phyloP scores from a whole-genome alignment of 2,329 filamentous ascomycete species.

The Cercospora sesami region DNA sequence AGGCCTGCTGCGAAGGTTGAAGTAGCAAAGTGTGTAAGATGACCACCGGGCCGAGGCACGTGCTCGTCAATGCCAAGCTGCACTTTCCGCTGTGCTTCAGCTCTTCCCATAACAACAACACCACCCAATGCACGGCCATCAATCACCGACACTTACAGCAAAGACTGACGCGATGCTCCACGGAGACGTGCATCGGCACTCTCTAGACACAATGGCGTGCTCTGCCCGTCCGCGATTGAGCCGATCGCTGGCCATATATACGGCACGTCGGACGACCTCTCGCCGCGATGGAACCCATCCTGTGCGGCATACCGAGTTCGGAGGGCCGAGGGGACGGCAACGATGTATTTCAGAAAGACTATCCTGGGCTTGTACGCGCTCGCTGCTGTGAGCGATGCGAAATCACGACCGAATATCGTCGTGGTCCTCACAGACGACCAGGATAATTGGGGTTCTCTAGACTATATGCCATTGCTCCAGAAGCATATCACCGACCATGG shows the following conservation, averaged over 20 bases:
- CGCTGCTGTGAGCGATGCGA: neutral
- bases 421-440: constrained; percentile 70
- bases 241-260: neutral
- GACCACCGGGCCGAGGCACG: neutral
- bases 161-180: neutral
- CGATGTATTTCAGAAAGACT: neutral
- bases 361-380: neutral
- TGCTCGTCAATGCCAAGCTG: neutral
- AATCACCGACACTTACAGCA: neutral
- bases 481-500: constrained; percentile 43
- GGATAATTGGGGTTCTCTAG: constrained; percentile 58
- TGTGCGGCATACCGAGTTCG: neutral
- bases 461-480: constrained; percentile 62
- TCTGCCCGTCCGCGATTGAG: neutral
- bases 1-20: neutral
- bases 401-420: constrained; percentile 55
- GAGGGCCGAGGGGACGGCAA: neutral
- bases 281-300: neutral
- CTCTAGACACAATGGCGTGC: neutral
- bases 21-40: neutral
- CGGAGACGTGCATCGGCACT: neutral
- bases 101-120: neutral
- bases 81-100: neutral
- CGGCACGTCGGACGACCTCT: neutral
- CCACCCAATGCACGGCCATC: neutral